Evolutionary conservation across 345 rosid species (phyloP).

Genomic region (Eucalyptus viminalis): DNA sequence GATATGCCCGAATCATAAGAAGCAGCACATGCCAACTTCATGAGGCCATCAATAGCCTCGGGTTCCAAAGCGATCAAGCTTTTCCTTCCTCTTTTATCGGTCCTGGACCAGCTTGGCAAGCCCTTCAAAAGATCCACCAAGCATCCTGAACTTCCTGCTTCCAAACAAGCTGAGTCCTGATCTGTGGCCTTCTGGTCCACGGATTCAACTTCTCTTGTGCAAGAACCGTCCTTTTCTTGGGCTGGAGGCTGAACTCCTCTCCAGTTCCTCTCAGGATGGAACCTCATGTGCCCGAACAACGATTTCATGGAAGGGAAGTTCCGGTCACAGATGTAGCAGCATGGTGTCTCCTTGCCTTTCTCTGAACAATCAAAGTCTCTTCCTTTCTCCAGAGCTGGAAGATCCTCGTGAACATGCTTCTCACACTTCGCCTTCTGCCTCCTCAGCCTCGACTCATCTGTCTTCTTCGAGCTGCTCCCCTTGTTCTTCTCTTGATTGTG

Average conservation of each 20-base stretch:
- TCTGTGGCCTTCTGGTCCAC: not conserved
- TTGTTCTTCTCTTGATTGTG: not conserved
- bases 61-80: not conserved
- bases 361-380: not conserved
- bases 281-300: conserved; percentile 79
- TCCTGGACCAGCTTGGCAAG: conserved; percentile 5
- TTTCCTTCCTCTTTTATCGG: not conserved
- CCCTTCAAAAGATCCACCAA: conserved; percentile 1
- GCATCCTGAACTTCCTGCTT: not conserved
- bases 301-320: conserved; percentile 18
- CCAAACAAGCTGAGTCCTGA: not conserved
- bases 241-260: conserved; percentile 49
- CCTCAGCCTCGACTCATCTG: not conserved
- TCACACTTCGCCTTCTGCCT: not conserved
- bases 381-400: not conserved
- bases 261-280: conserved; percentile 64
- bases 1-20: not conserved
- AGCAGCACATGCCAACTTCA: not conserved
- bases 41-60: conserved; percentile 1
- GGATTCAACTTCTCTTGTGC: not conserved
- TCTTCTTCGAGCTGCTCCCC: not conserved
- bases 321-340: not conserved
- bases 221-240: not conserved
- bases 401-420: not conserved
- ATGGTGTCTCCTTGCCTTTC: not conserved